A percentile compares a stretch with the other conserved stretches of the same genome.
Evolutionary conservation across 768 basidiomycete genomes (phyloP).

Genomic region (Naganishia vishniacii): DNA sequence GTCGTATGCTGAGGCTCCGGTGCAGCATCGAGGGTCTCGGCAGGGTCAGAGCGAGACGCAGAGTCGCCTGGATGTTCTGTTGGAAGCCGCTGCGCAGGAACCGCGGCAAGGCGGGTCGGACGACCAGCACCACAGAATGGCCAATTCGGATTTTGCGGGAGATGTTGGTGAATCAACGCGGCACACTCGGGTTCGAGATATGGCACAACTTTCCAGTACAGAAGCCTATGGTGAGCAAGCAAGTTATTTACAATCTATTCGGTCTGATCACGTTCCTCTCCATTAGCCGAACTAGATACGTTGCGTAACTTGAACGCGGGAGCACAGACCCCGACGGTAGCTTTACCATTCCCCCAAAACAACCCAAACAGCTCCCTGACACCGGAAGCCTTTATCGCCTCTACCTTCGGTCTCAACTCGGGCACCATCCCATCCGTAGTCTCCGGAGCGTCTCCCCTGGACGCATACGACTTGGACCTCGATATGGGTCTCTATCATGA

Average conservation of each 20-base stretch:
- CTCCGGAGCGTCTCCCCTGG: conserved; percentile 6
- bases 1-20: too few species aligned
- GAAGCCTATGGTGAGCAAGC: too few species aligned
- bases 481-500: conserved; percentile 18
- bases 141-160: too few species aligned
- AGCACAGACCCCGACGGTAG: not conserved
- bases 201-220: too few species aligned
- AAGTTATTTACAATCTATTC: too few species aligned
- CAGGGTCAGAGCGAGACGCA: not conserved
- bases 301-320: not conserved
- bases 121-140: too few species aligned
- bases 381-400: conserved; percentile 11
- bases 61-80: conserved; percentile 1
- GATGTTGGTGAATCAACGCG: too few species aligned
- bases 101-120: not conserved
- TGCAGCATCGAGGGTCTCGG: too few species aligned
- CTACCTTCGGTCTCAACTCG: not conserved
- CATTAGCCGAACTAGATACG: not conserved
- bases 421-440: conserved; percentile 1
- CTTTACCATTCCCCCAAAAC: conserved; percentile 1
- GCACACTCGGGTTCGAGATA: too few species aligned
- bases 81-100: conserved; percentile 1
- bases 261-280: too few species aligned
- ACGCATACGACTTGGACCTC: not conserved
- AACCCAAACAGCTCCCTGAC: conserved; percentile 2